Base-by-base conservation (phyloP, 202 grass and related monocot genomes). In the Panicum virgatum region DNA sequence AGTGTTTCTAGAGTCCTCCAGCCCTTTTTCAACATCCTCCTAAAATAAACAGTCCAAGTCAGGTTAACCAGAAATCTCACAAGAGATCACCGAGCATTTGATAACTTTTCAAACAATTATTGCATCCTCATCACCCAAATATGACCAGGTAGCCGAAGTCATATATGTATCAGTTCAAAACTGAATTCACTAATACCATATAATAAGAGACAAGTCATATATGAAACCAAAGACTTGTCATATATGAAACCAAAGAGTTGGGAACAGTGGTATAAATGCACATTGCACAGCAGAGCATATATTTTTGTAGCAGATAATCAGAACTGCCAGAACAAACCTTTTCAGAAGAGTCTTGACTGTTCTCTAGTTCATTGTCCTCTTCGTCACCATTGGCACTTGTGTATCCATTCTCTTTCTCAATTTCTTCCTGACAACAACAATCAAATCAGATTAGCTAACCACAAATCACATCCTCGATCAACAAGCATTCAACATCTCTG, bases 351-450 rank as follows among this genome's bases (percentile, higher is more conserved):
- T 83, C 48, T 46, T 67, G 23, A 53, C 32, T 38, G 13, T 1
- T 46, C 6, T 4, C 47, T 23, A 56, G 29, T 68, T 84, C 59
- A 58, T 48, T 8, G 45, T 0, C 37, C 40, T 3, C 38, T 60
- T 46, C 50, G 30, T 58, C 58, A 34, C 9, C 63, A 69, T 69
- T 23, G n/a, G 48, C 5, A 69, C 16, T 57, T 19, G 63, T 30
- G 14, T 32, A 15, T 32, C 50, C 68, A 50, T 29, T 30, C 48
- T 29, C 19, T 11, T 5, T 34, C 19, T 53, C 34, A 0, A 1
- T 7, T 73, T 46, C 18, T 9, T 69, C 72, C 82, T 77, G 73
- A 22, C 67, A 66, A n/a, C 11, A 34, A 76, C 60, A 68, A 29
- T 7, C 15, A 65, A 29, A 54, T 74, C 34, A 64, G 15, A 75